Percentiles rank a stretch among this genome's conserved stretches.
phyloP scores from a whole-genome alignment of 495 filamentous ascomycete genomes.

The Chaetomium tenue region DNA sequence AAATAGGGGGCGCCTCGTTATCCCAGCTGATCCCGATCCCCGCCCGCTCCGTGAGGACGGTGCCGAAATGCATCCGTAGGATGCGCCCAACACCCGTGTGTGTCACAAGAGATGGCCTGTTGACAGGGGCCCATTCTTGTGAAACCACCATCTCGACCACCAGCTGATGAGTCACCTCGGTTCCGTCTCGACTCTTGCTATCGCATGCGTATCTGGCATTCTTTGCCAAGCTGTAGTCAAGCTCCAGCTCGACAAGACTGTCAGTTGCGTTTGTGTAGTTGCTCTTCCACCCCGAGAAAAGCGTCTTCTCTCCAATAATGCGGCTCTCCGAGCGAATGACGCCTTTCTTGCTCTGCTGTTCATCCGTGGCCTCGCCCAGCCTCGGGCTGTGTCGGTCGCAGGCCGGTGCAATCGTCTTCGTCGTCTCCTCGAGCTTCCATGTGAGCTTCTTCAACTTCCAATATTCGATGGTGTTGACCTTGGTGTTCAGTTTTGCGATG shows the following conservation, averaged over 20 bases:
- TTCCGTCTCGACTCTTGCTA: constrained; percentile 72
- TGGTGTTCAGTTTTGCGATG: constrained; percentile 62
- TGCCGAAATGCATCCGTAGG: constrained; percentile 85
- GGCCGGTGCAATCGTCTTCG: constrained; percentile 74
- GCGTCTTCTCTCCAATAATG: constrained; percentile 56
- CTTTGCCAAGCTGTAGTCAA: constrained; percentile 67
- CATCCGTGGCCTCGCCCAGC: constrained; percentile 51
- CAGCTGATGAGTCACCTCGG: constrained; percentile 76
- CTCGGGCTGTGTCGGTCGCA: constrained; percentile 76
- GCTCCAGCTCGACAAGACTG: constrained; percentile 77
- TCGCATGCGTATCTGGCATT: constrained; percentile 69
- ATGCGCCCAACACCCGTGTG: constrained; percentile 91
- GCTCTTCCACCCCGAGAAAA: constrained; percentile 84
- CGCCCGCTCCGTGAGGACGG: constrained; percentile 74
- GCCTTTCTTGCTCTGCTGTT: constrained; percentile 61
- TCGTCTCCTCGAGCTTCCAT: constrained; percentile 88
- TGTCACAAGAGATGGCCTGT: constrained; percentile 66
- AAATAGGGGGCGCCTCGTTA: constrained; percentile 90
- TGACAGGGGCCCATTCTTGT: constrained; percentile 79
- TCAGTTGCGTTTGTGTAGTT: constrained; percentile 68
- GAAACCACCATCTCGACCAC: constrained; percentile 92
- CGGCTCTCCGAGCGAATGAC: constrained; percentile 72
- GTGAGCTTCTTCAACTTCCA: constrained; percentile 88
- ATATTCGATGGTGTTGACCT: constrained; percentile 54
- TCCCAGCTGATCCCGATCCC: constrained; percentile 97